Conservation (phyloP, 306 rosid species). For the Corylus heterophylla region DNA sequence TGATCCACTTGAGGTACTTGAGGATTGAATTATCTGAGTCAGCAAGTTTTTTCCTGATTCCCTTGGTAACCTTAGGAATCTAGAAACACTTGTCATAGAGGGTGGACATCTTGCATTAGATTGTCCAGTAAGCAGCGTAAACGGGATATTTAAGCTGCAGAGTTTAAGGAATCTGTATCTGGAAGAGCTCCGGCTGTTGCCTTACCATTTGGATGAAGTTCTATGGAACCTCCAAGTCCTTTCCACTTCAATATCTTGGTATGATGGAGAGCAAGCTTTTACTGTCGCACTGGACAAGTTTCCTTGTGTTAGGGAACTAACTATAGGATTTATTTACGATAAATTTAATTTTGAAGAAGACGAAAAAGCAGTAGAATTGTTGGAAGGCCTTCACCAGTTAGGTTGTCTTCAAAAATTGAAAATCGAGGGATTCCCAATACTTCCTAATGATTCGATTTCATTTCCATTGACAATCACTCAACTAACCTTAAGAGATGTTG, state of each 20-base stretch:
- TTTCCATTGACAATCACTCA: neutral
- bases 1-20: too few species aligned
- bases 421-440: neutral
- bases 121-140: too few species aligned
- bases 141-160: neutral
- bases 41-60: neutral
- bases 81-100: neutral
- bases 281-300: neutral
- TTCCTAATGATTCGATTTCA: neutral
- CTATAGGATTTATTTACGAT: neutral
- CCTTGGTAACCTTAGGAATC: neutral
- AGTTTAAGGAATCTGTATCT: neutral
- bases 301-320: neutral
- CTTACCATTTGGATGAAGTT: neutral
- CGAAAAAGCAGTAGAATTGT: too few species aligned
- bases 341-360: accelerated
- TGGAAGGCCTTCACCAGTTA: neutral
- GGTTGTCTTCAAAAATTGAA: neutral
- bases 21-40: neutral
- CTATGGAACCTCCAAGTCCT: too few species aligned
- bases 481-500: neutral
- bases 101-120: too few species aligned
- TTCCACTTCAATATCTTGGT: neutral
- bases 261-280: too few species aligned
- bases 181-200: neutral